Conservation (phyloP, 176 grass and related monocot genomes). For the Saccharum officinarum region DNA sequence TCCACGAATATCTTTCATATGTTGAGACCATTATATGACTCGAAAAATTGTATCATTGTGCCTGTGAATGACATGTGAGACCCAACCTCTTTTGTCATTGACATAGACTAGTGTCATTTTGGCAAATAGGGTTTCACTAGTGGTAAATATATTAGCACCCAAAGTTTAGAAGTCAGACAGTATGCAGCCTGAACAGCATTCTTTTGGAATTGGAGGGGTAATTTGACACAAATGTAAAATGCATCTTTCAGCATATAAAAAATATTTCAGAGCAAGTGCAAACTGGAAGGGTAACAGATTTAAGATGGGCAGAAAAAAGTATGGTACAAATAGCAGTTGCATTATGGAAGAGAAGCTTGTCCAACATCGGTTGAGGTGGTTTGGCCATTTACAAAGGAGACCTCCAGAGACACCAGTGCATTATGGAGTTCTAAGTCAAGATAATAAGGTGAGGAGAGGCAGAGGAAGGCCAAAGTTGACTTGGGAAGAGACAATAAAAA, state of each 20-base stretch:
- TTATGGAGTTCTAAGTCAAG: no score
- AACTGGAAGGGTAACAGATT: not conserved
- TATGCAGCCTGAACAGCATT: not conserved
- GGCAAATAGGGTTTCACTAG: not conserved
- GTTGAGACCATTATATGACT: no score
- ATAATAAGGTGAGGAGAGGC: no score
- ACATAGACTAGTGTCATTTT: not conserved
- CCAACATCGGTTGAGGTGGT: no score
- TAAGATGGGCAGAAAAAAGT: not conserved
- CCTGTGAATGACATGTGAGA: not conserved
- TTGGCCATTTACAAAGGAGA: no score
- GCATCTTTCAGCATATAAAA: not conserved
- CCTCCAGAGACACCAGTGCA: no score
- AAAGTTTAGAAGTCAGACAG: not conserved
- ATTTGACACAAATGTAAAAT: not conserved
- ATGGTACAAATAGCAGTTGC: no score
- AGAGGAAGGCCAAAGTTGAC: no score
- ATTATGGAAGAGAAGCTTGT: no score
- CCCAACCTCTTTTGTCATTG: not conserved
- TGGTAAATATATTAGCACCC: not conserved
- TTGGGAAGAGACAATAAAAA: no score
- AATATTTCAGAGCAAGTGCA: not conserved
- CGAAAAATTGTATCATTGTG: no score
- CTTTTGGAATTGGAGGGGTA: not conserved
- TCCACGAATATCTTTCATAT: no score